phyloP scores from a whole-genome alignment of 139 green algal genomes.

The Diplosphaera chodatii region DNA sequence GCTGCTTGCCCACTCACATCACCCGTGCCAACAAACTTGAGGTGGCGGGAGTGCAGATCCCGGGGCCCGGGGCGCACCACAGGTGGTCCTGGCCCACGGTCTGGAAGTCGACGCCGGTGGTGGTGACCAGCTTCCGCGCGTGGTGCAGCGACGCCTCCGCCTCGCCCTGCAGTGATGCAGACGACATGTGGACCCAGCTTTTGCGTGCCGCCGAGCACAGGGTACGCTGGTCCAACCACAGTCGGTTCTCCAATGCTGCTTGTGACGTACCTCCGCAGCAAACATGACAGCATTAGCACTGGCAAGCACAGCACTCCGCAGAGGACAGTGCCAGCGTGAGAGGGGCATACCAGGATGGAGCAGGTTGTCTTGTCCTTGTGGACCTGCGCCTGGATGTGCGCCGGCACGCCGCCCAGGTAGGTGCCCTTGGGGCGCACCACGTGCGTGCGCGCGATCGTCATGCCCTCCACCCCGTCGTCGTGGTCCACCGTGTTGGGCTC shows the following conservation, averaged over 20 bases:
- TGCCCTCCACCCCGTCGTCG: conserved; percentile 62
- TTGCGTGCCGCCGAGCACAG: too few relatives aligned
- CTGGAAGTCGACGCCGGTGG: conserved; percentile 44
- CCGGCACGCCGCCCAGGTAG: conserved; percentile 38
- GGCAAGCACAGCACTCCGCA: too few relatives aligned
- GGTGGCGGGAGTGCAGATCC: too few relatives aligned
- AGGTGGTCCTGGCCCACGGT: conserved; percentile 62
- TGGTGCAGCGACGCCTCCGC: conserved; percentile 44
- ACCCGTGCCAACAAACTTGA: too few relatives aligned
- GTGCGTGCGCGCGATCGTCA: conserved; percentile 50
- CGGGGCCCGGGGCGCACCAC: conserved; percentile 29
- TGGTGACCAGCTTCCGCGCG: conserved; percentile 39
- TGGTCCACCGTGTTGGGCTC: conserved; percentile 65
- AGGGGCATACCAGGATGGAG: conserved; percentile 1
- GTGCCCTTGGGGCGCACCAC: conserved; percentile 31
- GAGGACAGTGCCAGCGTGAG: too few relatives aligned
- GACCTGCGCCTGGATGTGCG: conserved; percentile 45
- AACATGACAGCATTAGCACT: too few relatives aligned
- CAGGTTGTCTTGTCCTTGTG: conserved; percentile 71
- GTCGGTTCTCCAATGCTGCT: too few relatives aligned
- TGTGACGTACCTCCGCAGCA: too few relatives aligned
- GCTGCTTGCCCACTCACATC: too few relatives aligned
- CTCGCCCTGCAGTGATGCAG: conserved; percentile 49
- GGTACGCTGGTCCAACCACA: too few relatives aligned
- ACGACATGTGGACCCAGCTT: too few relatives aligned